Evolutionary conservation across 495 filamentous ascomycete genomes (phyloP), one percentile per base, ranked within the genome.

Genomic region (Pyrenula aspistea): DNA sequence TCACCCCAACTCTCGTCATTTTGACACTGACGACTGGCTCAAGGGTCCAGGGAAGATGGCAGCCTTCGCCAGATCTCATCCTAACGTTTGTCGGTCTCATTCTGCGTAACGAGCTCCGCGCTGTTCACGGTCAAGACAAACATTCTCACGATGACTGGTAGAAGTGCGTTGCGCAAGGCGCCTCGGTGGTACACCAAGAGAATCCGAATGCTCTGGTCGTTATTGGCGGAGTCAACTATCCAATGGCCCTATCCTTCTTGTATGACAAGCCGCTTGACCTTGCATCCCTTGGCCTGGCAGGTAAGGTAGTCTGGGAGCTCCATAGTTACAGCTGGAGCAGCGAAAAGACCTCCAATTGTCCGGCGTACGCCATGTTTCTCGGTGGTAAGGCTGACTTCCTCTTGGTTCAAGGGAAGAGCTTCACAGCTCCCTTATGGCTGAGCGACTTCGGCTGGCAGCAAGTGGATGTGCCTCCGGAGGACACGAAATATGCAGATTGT

Each of bases 291-390:
- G 67, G 60, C 15, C 77, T 71, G 69, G 47, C 51, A 48, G 67
- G 66, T 24, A 77, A 79, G 60, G 67, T 71, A 48, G 75, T 79
- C 1, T 79, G 74, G 73, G 76, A 79, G 63, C 74, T 71, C 67
- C 74, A 79, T 64, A 71, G 72, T 25, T 77, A 79, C 65, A 63
- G 61, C 49, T 77, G 74, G 61, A 75, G 68, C 57, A 67, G 67
- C 12, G 61, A 69, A 25, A 56, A 63, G 11, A 66, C 69, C 55
- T 60, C 59, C 11, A 70, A 62, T 57, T 79, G 74, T 62, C 67
- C 52, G 10, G 67, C 42, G 57, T 71, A 48, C 65, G 73, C 65
- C 49, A 67, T 49, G 54, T 64, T 61, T 72, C 74, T 62, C 66
- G 74, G 20, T 58, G 67, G 22, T 70, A 68, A 61, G 54, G 63